Evolutionary conservation across 177 flowering plant species (phyloP), one percentile per base, ranked within the genome.

Genomic region (Telopea speciosissima): DNA sequence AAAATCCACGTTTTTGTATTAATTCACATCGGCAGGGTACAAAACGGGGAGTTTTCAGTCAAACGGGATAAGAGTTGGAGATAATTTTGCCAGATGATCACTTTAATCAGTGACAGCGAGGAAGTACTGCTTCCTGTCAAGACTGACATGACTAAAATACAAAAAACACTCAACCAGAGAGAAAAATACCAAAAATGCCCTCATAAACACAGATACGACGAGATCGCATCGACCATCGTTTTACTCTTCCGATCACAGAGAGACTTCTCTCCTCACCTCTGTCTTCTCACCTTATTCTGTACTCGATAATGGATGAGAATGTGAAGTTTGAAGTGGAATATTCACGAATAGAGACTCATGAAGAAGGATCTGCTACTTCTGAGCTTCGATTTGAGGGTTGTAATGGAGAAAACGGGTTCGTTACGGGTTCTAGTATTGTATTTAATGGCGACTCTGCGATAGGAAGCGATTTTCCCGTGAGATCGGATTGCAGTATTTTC

Each of bases 361-460:
- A 74, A 64, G 26, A 26, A n/a, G 72, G 64, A 65, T 25, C 8
- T 5, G n/a, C 59, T 25, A 63, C 64, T 69, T 45, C 25, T 1
- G 72, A 74, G 68, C 72, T 65, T 65, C 76, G 28, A 26, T 40
- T 69, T 22, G 72, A 74, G 8, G 26, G 19, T 24, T 54, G 21
- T 56, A 65, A 65, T 58, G 40, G 56, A 16, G 68, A 28, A 31
- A 74, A 69, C 45, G 45, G 45, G 40, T 11, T 26, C 10, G 45
- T 17, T 44, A 26, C 26, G 11, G 54, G 28, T 62, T 49, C 42
- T 24, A 16, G 13, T 17, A 21, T 52, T 13, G 54, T 10, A 23
- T 36, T 31, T n/a, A 31, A 19, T 16, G 65, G 21, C 0, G 61
- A 26, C 23, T 72, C 70, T 68, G 67, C 66, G 66, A 58, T 69